These are phyloP conservation scores for Abelmoschus esculentus DNA, from an alignment of 345 rosid genomes.

Conservation along the genomic window DNA sequence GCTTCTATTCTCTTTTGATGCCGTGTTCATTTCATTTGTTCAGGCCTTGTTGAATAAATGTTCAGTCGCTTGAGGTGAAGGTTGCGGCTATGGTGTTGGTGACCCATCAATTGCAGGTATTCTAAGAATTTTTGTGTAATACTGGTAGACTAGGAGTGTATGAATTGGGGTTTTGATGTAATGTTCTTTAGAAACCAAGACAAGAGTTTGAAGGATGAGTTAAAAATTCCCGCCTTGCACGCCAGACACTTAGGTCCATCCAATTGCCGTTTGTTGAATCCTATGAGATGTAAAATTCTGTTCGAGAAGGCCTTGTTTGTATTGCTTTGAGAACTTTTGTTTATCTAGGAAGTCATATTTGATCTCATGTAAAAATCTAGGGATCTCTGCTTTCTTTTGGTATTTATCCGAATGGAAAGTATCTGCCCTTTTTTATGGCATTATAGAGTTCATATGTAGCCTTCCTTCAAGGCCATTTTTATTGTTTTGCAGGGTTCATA, in stretches of 20 bases:
- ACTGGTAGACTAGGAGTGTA: background rate
- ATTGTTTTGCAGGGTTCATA: conserved; percentile 55
- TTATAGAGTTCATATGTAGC: conserved; percentile 56
- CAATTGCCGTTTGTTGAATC: background rate
- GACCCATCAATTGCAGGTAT: conserved; percentile 85
- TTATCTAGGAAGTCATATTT: background rate
- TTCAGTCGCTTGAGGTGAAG: conserved; percentile 31
- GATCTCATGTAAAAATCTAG: background rate
- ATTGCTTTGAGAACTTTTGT: background rate
- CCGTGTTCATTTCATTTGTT: conserved; percentile 18
- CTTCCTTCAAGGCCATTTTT: conserved; percentile 31
- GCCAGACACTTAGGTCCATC: background rate
- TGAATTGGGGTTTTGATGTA: background rate
- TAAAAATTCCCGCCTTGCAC: background rate
- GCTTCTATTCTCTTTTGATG: background rate
- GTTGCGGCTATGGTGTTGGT: conserved; percentile 72
- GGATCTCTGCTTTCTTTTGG: background rate
- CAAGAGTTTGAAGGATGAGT: background rate
- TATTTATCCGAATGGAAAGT: background rate
- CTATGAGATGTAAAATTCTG: conserved; percentile 1
- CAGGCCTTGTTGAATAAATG: conserved; percentile 52
- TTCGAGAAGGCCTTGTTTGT: background rate
- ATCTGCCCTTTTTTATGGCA: background rate
- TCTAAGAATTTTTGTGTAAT: background rate
- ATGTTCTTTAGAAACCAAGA: background rate